A percentile compares a stretch with the other conserved stretches of the same genome.
Conservation (phyloP, 192 early-diverging fungal genomes). For the Thamnidium elegans region DNA sequence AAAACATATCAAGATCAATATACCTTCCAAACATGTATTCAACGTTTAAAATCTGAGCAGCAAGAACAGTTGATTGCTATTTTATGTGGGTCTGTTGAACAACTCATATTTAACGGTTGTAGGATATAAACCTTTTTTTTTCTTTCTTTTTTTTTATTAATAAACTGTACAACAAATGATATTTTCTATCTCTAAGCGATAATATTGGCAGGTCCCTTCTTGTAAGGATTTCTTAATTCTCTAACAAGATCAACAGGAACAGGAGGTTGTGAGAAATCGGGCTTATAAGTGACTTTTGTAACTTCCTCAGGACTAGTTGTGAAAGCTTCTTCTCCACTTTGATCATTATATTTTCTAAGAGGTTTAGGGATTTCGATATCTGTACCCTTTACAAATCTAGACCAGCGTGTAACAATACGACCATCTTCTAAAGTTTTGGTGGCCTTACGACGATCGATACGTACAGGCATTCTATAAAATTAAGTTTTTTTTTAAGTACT, state of each 20-base stretch:
- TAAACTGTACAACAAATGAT: neutral
- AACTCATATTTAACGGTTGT: conserved; percentile 7
- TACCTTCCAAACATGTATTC: neutral
- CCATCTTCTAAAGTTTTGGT: conserved; percentile 28
- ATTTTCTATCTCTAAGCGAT: neutral
- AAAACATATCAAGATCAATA: neutral
- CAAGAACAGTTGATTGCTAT: conserved; percentile 4
- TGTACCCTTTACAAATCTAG: conserved; percentile 38
- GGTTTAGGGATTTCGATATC: conserved; percentile 40
- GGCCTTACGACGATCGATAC: conserved; percentile 30
- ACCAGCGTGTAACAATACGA: conserved; percentile 26
- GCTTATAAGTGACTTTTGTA: conserved; percentile 26
- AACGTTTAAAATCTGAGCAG: neutral
- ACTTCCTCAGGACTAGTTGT: conserved; percentile 30
- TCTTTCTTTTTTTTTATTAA: neutral
- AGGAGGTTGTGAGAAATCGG: conserved; percentile 16
- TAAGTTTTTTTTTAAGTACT: neutral
- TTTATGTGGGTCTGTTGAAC: neutral
- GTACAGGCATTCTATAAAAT: conserved; percentile 23
- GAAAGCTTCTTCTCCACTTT: conserved; percentile 32
- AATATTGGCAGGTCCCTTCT: conserved; percentile 8
- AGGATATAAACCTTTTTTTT: neutral
- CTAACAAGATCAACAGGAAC: conserved; percentile 25
- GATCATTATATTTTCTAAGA: conserved; percentile 29
- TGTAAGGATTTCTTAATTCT: conserved; percentile 35